Evolutionary conservation across 73 alveolate genomes (phyloP).

Genomic region (Paramecium octaurelia): DNA sequence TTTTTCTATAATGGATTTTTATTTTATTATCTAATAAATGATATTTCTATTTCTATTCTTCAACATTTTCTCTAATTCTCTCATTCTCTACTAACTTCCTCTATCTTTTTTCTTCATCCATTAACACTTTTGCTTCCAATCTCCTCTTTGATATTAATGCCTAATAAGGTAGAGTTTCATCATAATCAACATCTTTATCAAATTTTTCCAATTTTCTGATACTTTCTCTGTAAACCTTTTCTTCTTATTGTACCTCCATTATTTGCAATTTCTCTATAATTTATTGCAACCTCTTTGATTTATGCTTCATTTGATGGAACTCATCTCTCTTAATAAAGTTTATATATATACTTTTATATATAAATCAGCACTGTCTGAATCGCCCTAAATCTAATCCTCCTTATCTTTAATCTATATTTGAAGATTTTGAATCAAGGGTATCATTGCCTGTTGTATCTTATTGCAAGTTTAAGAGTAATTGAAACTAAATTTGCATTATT

Average conservation of each 20-base stretch:
- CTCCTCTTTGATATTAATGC: background rate
- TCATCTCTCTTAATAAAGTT: background rate
- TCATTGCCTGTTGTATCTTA: background rate
- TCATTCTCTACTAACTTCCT: background rate
- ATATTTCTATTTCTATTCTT: background rate
- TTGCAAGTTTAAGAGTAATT: slow-evolving; percentile 5
- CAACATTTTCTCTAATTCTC: background rate
- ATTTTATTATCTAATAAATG: background rate
- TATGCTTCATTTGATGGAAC: background rate
- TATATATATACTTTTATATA: background rate
- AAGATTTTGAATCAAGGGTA: background rate
- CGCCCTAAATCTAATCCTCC: background rate
- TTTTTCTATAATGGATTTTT: background rate
- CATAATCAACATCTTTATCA: background rate
- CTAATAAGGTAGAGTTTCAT: background rate
- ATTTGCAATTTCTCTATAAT: background rate
- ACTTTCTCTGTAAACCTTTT: background rate
- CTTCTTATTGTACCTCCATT: background rate
- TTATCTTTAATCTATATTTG: background rate
- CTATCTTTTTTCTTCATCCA: background rate
- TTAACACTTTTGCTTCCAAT: background rate
- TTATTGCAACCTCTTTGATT: background rate
- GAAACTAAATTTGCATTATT: background rate
- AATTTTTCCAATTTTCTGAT: background rate
- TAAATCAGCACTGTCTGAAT: background rate